Evolutionary conservation across 495 filamentous ascomycete species (phyloP), one percentile per base, ranked within the genome.

Genomic region (Hyaloscypha variabilis): DNA sequence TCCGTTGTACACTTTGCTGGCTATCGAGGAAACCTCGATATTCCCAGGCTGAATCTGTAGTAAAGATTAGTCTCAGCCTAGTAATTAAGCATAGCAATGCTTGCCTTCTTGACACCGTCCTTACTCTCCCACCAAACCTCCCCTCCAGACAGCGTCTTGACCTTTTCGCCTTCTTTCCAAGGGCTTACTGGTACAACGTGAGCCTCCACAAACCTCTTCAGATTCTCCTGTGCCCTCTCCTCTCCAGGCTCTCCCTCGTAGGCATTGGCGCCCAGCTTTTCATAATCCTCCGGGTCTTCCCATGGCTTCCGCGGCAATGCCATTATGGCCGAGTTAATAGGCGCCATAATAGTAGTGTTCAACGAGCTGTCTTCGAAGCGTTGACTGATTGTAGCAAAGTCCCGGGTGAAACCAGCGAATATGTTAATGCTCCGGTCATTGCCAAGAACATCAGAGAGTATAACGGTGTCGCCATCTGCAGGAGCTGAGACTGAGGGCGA

Each of bases 281-380:
- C 78, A 73, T 96, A 97, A 62, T 99, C 96, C 46, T 85, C 76
- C 0, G 91, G 87, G 67, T 96, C 88, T 70, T 99, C 94, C 95
- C 95, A 99, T 2, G 95, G 95, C 72, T 98, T 98, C 63, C 91
- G 81, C 0, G 93, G 92, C 46, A 98, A 81, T 1, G 77, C 83
- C 68, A 89, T 89, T 66, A 99, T 86, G 1, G 86, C 92, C 46
- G 84, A 86, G 76, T 99, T 98, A 6, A 88, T 75, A 1, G 95
- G 96, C 2, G 95, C 95, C 0, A 99, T 83, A 28, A 99, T 90
- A 0, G 96, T 99, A 13, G 93, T 90, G 72, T 97, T 97, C 60
- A 83, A 74, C 0, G 80, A 71, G 1, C 78, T 75, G 74, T 93
- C 85, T 65, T 91, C 87, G 8, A 99, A 81, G 1, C 91, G 92